Evolutionary conservation across 495 filamentous ascomycete species (phyloP).

Genomic region (Daldinia childiae): DNA sequence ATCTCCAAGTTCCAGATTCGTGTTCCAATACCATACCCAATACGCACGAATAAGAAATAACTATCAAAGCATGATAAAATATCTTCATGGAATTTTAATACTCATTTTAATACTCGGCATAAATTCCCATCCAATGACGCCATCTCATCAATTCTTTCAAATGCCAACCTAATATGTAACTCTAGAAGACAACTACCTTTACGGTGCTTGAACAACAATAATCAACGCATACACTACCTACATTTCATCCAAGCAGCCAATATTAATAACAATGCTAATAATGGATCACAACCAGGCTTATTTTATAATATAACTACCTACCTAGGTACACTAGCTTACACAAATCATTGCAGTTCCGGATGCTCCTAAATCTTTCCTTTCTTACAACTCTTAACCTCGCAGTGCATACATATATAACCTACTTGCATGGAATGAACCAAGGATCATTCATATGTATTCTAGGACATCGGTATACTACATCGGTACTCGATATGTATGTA

Average conservation of each 20-base stretch:
- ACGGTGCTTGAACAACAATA: slow-evolving; percentile 6
- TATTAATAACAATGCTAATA: slow-evolving; percentile 20
- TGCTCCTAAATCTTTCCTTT: slow-evolving; percentile 14
- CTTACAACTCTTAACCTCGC: slow-evolving; percentile 8
- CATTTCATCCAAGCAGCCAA: slow-evolving; percentile 13
- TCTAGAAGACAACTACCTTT: neutral
- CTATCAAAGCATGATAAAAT: no score
- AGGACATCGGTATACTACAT: slow-evolving; percentile 21
- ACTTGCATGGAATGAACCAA: slow-evolving; percentile 20
- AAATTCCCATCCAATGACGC: neutral
- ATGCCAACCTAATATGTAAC: no score
- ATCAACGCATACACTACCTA: slow-evolving; percentile 10
- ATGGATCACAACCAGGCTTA: slow-evolving; percentile 12
- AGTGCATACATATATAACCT: slow-evolving; percentile 11
- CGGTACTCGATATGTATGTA: slow-evolving; percentile 18
- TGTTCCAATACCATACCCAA: no score
- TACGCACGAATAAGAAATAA: neutral
- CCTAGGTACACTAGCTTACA: neutral
- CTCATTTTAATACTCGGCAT: neutral
- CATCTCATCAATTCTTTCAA: neutral
- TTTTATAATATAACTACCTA: slow-evolving; percentile 4
- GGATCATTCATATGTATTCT: slow-evolving; percentile 15
- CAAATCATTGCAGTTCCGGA: slow-evolving; percentile 1
- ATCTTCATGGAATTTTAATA: neutral
- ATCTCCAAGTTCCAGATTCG: no score